Percentiles rank a stretch among this genome's conserved stretches.
These are phyloP conservation scores for Fusarium sp. DNA, from an alignment of 2,329 filamentous ascomycete species.

Conservation along the genomic window DNA sequence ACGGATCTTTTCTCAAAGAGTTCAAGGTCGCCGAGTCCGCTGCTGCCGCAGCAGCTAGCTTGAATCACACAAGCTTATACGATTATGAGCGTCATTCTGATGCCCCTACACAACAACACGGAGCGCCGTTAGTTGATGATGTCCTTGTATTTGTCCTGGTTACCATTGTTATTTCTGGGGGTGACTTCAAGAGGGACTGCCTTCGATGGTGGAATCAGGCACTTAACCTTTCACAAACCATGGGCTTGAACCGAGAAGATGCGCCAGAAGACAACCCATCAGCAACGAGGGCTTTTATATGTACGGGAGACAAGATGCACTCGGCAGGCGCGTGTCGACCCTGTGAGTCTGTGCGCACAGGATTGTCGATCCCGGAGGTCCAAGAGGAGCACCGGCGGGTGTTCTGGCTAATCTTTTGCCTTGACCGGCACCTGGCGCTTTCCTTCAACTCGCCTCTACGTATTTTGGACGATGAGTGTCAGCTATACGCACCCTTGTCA, in stretches of 20 bases:
- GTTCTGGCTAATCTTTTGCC: conserved; percentile 64
- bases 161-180: conserved; percentile 62
- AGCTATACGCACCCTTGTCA: conserved; percentile 60
- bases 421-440: conserved; percentile 64
- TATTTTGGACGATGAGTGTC: conserved; percentile 64
- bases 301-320: conserved; percentile 57
- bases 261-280: not conserved
- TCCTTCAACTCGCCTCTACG: conserved; percentile 62
- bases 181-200: conserved; percentile 65
- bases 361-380: conserved; percentile 55
- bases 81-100: too few species aligned
- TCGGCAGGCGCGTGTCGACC: conserved; percentile 52
- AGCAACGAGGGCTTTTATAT: not conserved
- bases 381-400: conserved; percentile 63
- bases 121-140: conserved; percentile 56
- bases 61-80: not conserved
- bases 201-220: conserved; percentile 65
- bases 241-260: not conserved
- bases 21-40: not conserved
- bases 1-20: not conserved
- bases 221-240: conserved; percentile 53
- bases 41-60: not conserved
- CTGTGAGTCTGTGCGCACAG: conserved; percentile 48
- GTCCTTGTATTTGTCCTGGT: conserved; percentile 63
- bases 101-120: conserved; percentile 30